Evolutionary conservation across 2,329 filamentous ascomycete genomes (phyloP).

Genomic region (Elsinoe necatrix): DNA sequence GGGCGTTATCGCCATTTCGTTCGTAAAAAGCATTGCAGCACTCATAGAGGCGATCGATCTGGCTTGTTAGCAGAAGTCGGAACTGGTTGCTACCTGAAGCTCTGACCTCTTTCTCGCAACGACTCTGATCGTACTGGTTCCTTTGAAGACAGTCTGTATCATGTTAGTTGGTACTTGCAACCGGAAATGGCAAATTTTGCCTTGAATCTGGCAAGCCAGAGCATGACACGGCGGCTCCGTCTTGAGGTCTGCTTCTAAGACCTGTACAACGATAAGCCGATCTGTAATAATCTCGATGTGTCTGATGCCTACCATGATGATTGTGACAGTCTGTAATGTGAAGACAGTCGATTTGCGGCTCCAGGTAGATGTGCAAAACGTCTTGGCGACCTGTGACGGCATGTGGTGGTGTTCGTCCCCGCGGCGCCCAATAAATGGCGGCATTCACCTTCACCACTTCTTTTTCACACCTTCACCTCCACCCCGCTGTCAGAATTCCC

Average conservation of each 20-base stretch:
- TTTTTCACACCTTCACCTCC: constrained; percentile 11
- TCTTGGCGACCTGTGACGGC: constrained; percentile 10
- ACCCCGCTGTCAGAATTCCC: constrained; percentile 6
- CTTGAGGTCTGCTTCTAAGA: constrained; percentile 59
- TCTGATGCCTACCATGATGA: not conserved
- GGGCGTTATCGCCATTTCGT: constrained; percentile 65
- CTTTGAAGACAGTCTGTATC: constrained; percentile 68
- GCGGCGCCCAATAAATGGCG: constrained; percentile 5
- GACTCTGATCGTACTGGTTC: constrained; percentile 77
- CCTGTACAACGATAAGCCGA: not conserved
- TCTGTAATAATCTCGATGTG: not conserved
- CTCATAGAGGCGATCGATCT: constrained; percentile 81
- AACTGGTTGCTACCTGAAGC: not conserved
- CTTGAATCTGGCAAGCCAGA: constrained; percentile 83
- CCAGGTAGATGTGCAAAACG: not conserved
- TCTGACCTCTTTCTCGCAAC: constrained; percentile 54
- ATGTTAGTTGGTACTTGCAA: not conserved
- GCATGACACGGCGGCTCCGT: constrained; percentile 76
- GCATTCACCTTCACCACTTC: constrained; percentile 1
- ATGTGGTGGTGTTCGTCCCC: not conserved
- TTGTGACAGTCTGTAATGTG: not conserved
- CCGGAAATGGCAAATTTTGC: constrained; percentile 39
- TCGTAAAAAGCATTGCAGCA: constrained; percentile 89
- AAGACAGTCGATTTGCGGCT: not conserved
- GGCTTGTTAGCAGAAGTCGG: constrained; percentile 24